Percentiles rank a stretch among this genome's conserved stretches.
These are phyloP conservation scores for Hawksworthiomyces lignivorus DNA, from an alignment of 2,329 filamentous ascomycete species.

Conservation along the genomic window DNA sequence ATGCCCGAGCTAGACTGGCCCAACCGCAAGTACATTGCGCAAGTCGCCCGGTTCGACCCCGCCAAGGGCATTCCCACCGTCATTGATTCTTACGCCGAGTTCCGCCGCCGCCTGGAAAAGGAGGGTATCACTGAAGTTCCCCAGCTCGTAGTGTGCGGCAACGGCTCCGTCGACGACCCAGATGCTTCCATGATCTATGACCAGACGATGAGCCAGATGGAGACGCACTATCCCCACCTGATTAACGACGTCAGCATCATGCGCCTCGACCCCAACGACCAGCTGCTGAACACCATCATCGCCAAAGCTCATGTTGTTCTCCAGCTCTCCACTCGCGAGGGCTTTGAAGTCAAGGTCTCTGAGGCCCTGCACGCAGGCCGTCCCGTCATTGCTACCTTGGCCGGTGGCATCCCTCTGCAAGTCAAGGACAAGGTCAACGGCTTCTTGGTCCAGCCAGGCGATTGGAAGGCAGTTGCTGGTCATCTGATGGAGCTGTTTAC, in stretches of 20 bases:
- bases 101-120: constrained; percentile 54
- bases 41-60: constrained; percentile 76
- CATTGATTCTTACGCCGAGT: constrained; percentile 66
- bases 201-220: constrained; percentile 59
- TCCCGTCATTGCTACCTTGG: constrained; percentile 66
- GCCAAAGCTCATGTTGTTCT: constrained; percentile 65
- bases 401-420: constrained; percentile 76
- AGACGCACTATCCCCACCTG: constrained; percentile 54
- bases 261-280: constrained; percentile 69
- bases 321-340: constrained; percentile 73
- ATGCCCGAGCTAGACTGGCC: constrained; percentile 54
- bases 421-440: constrained; percentile 64
- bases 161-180: constrained; percentile 74
- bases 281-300: constrained; percentile 70
- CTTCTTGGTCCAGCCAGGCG: constrained; percentile 64
- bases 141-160: constrained; percentile 71
- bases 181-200: constrained; percentile 68
- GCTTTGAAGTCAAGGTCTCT: constrained; percentile 81
- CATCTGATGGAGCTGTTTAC: constrained; percentile 61
- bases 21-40: constrained; percentile 64
- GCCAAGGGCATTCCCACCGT: constrained; percentile 76
- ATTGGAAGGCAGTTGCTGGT: constrained; percentile 60
- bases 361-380: constrained; percentile 75
- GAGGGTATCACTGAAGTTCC: constrained; percentile 46
- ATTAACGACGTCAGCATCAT: constrained; percentile 62